Base-by-base conservation (phyloP, 2,329 filamentous ascomycete species). In the Trichophyton rubrum region DNA sequence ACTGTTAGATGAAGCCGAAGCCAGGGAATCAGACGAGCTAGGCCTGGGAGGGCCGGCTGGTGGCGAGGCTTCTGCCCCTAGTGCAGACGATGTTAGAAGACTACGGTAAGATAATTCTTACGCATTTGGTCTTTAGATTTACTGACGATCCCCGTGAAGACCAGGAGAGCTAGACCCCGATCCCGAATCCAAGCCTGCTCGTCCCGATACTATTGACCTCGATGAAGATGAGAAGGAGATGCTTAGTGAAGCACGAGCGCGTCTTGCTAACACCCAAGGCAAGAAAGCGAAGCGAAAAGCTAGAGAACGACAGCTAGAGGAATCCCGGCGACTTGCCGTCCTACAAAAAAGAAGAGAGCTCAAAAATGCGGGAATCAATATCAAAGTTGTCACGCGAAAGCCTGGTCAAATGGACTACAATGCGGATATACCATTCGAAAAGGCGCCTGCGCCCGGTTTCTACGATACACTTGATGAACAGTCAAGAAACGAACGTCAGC, bases 221-320 rank as follows among this genome's bases (percentile, higher is more conserved):
- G 93, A 99, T 71, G 93, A 99, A 73, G 93, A 99, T 71, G 93
- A 99, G 75, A 97, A 99, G 78, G 93, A 99, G 75, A 99, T 99
- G 93, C 76, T 99, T 69, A 96, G 91, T 72, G 93, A 99, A 77
- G 93, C 93, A 67, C 89, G 93, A 71, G 93, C 93, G 60, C 90
- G 93, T 77, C 79, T 99, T 65, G 93, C 93, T 64, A 99, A 99
- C 70, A 97, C 93, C 9, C 93, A 97, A 75, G 93, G 93, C 72
- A 99, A 99, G 77, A 99, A 99, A 78, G 93, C 93, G 5, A 99
- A 99, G 80, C 81, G 93, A 67, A 99, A 99, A 80, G 93, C 93
- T 38, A 84, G 93, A 69, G 93, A 99, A 75, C 83, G 93, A 64
- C 92, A 97, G 72, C 82, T 99, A 67, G 93, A 99, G 72, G 92